Conservation (phyloP, 441 rosid species). For the Corymbia citriodora region DNA sequence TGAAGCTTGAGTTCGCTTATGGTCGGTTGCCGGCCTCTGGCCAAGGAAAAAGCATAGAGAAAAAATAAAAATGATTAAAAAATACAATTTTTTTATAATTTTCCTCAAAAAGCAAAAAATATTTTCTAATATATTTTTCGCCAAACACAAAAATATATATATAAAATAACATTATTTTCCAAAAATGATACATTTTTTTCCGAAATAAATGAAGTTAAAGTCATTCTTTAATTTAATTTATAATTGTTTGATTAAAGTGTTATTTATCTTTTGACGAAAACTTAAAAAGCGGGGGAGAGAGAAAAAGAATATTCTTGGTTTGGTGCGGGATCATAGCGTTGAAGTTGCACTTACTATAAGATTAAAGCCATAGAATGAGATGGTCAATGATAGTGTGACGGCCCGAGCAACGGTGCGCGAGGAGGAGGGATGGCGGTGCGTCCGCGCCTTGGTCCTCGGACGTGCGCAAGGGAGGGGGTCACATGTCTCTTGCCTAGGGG, state of each 20-base stretch:
- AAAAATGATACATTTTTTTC: not conserved
- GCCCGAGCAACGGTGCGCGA: no score
- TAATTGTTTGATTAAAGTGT: not conserved
- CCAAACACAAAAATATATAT: no score
- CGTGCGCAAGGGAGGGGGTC: no score
- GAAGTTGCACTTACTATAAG: not conserved
- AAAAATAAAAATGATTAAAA: no score
- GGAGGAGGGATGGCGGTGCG: no score
- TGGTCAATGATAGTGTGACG: not conserved
- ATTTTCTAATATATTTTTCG: no score
- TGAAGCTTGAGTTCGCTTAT: not conserved
- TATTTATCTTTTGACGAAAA: not conserved
- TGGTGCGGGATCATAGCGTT: not conserved
- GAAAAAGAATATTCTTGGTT: not conserved
- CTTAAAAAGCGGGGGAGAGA: not conserved
- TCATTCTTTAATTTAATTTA: no score
- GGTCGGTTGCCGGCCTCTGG: not conserved
- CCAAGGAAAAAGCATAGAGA: not conserved
- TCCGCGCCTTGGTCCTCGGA: no score
- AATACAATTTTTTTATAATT: no score
- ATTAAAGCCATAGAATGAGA: not conserved
- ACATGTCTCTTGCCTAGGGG: no score
- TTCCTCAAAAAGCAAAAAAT: rapidly evolving
- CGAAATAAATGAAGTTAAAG: not conserved
- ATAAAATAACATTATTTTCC: not conserved